Evolutionary conservation across 2,329 filamentous ascomycete species (phyloP).

Genomic region (Fusarium brachygibbosum): DNA sequence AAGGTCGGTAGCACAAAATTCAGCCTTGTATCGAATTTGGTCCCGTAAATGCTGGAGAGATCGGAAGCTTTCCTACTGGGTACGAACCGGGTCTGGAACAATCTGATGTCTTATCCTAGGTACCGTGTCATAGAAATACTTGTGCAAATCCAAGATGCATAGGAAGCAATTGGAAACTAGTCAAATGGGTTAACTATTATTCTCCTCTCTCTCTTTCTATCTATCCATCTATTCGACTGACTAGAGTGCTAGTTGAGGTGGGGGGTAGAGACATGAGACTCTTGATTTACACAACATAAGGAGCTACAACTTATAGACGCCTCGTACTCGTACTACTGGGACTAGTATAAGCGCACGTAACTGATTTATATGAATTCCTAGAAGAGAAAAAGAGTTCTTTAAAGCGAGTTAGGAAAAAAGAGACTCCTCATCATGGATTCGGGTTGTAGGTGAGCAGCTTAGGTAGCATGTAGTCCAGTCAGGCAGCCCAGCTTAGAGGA

Average conservation of each 20-base stretch:
- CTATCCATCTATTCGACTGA: not conserved
- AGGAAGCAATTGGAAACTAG: not conserved
- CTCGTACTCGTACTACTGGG: not conserved
- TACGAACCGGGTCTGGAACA: constrained; percentile 11
- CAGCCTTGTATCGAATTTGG: constrained; percentile 32
- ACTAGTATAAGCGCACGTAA: not conserved
- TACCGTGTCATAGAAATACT: not conserved
- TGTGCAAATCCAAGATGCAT: not conserved
- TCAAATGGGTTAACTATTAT: not conserved
- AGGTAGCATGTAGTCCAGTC: not conserved
- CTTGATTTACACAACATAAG: not conserved
- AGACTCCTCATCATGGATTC: not conserved
- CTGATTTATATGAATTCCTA: not conserved
- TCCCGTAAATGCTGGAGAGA: constrained; percentile 16
- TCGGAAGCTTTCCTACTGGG: constrained; percentile 40
- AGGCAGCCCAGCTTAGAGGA: constrained; percentile 1
- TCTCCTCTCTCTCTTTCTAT: not conserved
- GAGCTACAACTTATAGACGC: not conserved
- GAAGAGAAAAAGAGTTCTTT: no score
- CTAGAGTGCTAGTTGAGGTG: not conserved
- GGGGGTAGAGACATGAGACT: not conserved
- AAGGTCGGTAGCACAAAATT: constrained; percentile 36
- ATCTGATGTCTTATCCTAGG: constrained; percentile 1
- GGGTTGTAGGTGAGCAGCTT: not conserved
- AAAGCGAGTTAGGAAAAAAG: not conserved